Conservation (phyloP, 1,284 basidiomycete species). For the Austropuccinia psidii region DNA sequence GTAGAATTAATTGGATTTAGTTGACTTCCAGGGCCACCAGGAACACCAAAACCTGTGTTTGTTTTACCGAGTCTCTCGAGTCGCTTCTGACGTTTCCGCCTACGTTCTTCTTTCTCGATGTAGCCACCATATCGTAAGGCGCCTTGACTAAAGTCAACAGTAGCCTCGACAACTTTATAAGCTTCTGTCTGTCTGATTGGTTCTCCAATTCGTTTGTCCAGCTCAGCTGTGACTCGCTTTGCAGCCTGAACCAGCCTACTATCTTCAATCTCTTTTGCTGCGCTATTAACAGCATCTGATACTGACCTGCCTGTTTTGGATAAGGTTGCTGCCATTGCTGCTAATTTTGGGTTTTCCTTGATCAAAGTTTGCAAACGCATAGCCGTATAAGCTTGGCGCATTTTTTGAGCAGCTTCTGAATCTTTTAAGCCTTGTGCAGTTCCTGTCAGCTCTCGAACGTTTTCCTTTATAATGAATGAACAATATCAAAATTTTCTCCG, state of each 20-base stretch:
- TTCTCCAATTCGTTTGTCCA: slow-evolving; percentile 55
- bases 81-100: slow-evolving; percentile 64
- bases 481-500: too few species aligned
- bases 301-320: slow-evolving; percentile 82
- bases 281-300: slow-evolving; percentile 83
- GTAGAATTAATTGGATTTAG: too few species aligned
- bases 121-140: slow-evolving; percentile 81
- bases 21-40: slow-evolving; percentile 49
- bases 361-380: slow-evolving; percentile 78
- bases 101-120: slow-evolving; percentile 78
- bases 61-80: slow-evolving; percentile 70
- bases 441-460: slow-evolving; percentile 33
- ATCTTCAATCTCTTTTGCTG: slow-evolving; percentile 85
- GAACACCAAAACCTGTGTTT: slow-evolving; percentile 54
- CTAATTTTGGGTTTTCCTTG: slow-evolving; percentile 86
- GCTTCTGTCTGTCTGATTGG: slow-evolving; percentile 91
- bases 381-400: slow-evolving; percentile 20
- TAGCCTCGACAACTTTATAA: slow-evolving; percentile 84
- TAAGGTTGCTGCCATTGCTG: slow-evolving; percentile 83
- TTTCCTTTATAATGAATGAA: slow-evolving; percentile 27
- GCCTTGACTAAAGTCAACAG: slow-evolving; percentile 82
- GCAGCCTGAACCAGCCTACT: slow-evolving; percentile 81
- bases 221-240: slow-evolving; percentile 44
- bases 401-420: slow-evolving; percentile 33
- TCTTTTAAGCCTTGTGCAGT: slow-evolving; percentile 35